Evolutionary conservation across 2,329 filamentous ascomycete species (phyloP), one percentile per base, ranked within the genome.

Genomic region (Pseudocercospora pini-densiflorae): DNA sequence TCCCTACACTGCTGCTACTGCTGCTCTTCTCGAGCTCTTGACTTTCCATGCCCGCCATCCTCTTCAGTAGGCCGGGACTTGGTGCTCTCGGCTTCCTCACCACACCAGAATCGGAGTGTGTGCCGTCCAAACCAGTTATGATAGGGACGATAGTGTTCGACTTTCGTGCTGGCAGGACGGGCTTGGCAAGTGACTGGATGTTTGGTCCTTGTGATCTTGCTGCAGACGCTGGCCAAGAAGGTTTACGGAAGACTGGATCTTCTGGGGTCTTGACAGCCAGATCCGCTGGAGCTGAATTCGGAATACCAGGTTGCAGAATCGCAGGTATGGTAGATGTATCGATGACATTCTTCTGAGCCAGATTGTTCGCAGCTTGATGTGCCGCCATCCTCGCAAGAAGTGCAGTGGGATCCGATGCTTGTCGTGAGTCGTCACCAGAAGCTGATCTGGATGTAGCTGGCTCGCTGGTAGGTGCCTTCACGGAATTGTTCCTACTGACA

Each of bases 1-100:
- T 40, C 33, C 40, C 10, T 45, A 36, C 2, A 60, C 51, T 65
- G 23, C 64, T 61, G 51, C 54, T 51, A 14, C 49, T 64, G n/a
- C 40, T 49, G 9, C 64, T 54, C 23, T 24, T 23, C 33, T 58
- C 31, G 2, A n/a, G 0, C 16, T 27, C 31, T 74, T 58, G 55
- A 27, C 55, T 69, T 58, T 83, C 81, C 55, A 83, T 79, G n/a
- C 78, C 80, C 0, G 78, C 79, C 80, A 84, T 84, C 21, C 82
- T 76, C 57, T 80, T 78, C 57, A 84, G 69, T n/a, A 84, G 68
- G 2, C 79, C 79, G 0, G 82, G 76, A 10, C 80, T 82, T 0
- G 81, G 77, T 7, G 77, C 70, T 24, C 77, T 67, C 3, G 72
- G 74, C 59, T 72, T 74, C 1, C 74, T 74, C 16, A 70, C 43